Base-by-base conservation (phyloP, 2,329 filamentous ascomycete species). In the Daldinia sp. region DNA sequence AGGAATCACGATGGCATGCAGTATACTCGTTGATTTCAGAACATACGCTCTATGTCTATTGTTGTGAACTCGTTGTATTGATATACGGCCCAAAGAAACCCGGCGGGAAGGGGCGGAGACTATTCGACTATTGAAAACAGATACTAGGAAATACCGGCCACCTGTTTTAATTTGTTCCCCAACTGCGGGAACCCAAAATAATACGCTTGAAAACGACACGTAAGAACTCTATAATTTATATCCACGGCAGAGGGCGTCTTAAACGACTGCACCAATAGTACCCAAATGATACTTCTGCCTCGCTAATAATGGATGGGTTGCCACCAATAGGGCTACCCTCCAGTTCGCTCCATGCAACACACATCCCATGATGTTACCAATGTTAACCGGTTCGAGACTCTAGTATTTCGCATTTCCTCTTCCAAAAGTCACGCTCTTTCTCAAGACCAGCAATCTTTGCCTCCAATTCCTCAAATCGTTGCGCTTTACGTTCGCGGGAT, bases 401-500 rank as follows among this genome's bases (percentile, higher is more conserved):
- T 86, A 77, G 66, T 4, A 87, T 87, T 69, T 87, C 54, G 44
- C 30, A 58, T 35, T 20, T 78, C 71, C 81, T 81, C 84, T 89
- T 90, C 88, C 88, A 91, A 76, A 90, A 86, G 79, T 89, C 88
- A 74, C 88, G 85, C 78, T 90, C 89, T 44, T 86, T 84, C 79
- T 90, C 86, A 30, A 95, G 82, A 78, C 92, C 89, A 18, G 84
- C 85, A 75, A 97, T 94, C 75, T 88, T 85, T 42, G 87, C 86
- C 83, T 97, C 92, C 51, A 97, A 85, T 65, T 90, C 88, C 63
- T 92, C 90, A 68, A 95, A 85, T 74, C 90, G 88, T 78, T 91
- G 86, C 64, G 93, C 89, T 84, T 97, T 97, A 73, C 93, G 91
- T 77, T 93, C 91, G 59, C 95, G 91, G 67, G 94, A 97, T 83